Base-by-base conservation (phyloP, 164 flowering plant species). In the Piper betle region DNA sequence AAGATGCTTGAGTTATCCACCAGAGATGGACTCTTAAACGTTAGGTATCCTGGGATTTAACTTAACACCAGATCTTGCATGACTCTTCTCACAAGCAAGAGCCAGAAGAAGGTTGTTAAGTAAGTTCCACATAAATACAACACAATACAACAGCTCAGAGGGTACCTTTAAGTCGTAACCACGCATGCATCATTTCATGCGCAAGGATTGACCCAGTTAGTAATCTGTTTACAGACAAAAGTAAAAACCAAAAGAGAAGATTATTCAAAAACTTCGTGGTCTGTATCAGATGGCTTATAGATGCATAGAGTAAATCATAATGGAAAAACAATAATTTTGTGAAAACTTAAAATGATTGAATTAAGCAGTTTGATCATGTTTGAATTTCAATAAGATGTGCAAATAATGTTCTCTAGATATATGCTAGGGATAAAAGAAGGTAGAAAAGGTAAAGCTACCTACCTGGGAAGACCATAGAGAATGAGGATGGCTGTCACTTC, bases 401-500 rank as follows among this genome's bases (percentile, higher is more conserved):
- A 2, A 5, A 25, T 25, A 25, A 15, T 12, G 25, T 0, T 5
- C 0, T 55, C 7, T 3, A 55, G 12, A 19, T 11, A 33, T 37
- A n/a, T 25, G 15, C 37, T 9, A n/a, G 9, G 39, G 10, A 16
- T n/a, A 3, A 33, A 39, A 38, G 46, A 16, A 4, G 53, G 39
- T 17, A 11, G 33, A 16, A 7, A 19, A 41, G 25, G 8, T 33
- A 59, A 37, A 52, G 59, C 2, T 25, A 25, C 33, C 25, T 81
- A 93, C 99, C 99, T 90, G 17, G 99, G 99, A 17, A 93, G 96
- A 60, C 99, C 97, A 74, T 78, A 93, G 52, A 93, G 74, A 68
- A 93, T 79, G 57, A 93, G 95, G 74, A 93, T 88, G 52, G 99
- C 99, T 6, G 99, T 93, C 65, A 93, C 97, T 78, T 93, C 99